Base-by-base conservation (phyloP, 208 protist genomes). In the Strigomonas culicis region DNA sequence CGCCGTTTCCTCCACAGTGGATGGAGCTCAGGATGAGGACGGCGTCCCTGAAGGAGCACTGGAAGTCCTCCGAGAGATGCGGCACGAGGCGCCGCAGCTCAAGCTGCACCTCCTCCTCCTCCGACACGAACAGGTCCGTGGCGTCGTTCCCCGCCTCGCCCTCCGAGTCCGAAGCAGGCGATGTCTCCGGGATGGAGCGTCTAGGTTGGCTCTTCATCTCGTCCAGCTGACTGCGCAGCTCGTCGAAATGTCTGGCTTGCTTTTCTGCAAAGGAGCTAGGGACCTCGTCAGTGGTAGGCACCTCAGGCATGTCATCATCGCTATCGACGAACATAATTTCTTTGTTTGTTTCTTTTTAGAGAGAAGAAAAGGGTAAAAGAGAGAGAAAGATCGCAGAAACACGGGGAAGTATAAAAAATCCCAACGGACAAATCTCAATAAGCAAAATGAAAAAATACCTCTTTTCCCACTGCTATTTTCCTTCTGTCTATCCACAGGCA, bases 21-120 rank as follows among this genome's bases (percentile, higher is more conserved):
- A 96, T 83, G 19, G 83, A 84, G 0, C 74, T 70, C 24, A 90
- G 50, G 15, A 96, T 72, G 22, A 93, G 63, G 3, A 81, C 39
- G 0, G 80, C 71, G 52, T 96, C 90, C 13, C 66, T 61, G 65
- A 84, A 84, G 2, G 59, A 59, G 68, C 86, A 93, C 3, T 58
- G 34, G 50, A 96, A 93, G 11, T 49, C 46, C 11, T 86, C 78
- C 7, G 90, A 91, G 22, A 96, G 77, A 68, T 88, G 79, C 4
- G 90, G 84, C 13, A 92, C 85, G n/a, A 79, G 57, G 13, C 55
- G 41, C 19, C 82, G 78, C 31, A 96, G 70, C 50, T 93, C 83
- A 31, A 72, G 69, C 24, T 71, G 57, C 41, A 72, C 27, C 13
- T 70, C 3, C 10, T 72, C 62, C 28, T 53, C 46, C 31, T 60